phyloP scores from a whole-genome alignment of 768 basidiomycete genomes.

The Suillus alpinus region DNA sequence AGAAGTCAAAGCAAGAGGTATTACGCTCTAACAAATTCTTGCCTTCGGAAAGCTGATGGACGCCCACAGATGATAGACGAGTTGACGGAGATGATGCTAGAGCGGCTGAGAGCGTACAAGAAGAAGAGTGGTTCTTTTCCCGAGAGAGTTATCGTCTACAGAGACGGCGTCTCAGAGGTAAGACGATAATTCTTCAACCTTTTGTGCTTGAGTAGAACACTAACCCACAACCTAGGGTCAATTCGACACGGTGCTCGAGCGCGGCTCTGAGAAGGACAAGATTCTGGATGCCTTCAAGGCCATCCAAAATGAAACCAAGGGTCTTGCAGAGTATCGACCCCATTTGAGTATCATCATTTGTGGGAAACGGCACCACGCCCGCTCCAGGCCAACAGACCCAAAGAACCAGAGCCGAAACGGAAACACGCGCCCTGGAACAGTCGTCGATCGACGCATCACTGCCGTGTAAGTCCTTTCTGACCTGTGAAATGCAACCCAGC shows the following conservation, averaged over 20 bases:
- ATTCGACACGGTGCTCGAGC: constrained; percentile 53
- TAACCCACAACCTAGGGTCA: constrained; percentile 51
- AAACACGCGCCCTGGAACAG: constrained; percentile 76
- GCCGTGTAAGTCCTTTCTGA: constrained; percentile 46
- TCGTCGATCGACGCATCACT: constrained; percentile 78
- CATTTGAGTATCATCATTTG: constrained; percentile 71
- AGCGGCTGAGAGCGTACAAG: constrained; percentile 59
- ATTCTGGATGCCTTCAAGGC: constrained; percentile 62
- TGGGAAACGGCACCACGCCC: constrained; percentile 63
- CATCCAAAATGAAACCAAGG: constrained; percentile 23
- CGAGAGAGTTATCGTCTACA: constrained; percentile 66
- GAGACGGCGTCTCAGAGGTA: constrained; percentile 83
- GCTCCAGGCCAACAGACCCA: constrained; percentile 55
- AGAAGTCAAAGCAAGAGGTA: constrained; percentile 38
- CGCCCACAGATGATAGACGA: constrained; percentile 64
- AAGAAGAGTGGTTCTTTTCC: constrained; percentile 58
- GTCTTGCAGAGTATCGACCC: neutral
- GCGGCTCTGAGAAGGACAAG: constrained; percentile 43
- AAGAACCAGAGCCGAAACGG: constrained; percentile 58
- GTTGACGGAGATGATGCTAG: constrained; percentile 63
- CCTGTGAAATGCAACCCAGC: neutral
- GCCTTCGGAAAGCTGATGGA: neutral
- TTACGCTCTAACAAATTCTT: neutral
- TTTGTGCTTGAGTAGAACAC: neutral
- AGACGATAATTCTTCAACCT: constrained; percentile 11